phyloP scores from a whole-genome alignment of 2,329 filamentous ascomycete species.

The Fusarium nanum region DNA sequence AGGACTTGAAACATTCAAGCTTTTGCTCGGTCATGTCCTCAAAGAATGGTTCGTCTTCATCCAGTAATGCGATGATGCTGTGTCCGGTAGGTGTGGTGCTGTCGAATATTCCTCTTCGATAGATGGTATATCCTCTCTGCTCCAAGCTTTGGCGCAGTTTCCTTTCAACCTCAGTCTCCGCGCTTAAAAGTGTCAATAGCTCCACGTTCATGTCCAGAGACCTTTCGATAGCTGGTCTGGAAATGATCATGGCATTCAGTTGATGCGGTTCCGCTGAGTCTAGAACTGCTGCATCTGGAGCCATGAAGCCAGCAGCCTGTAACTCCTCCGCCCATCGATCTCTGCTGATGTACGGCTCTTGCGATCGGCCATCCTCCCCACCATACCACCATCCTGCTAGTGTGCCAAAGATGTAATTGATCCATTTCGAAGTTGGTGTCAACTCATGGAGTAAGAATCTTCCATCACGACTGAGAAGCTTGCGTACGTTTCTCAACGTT shows the following conservation, averaged over 20 bases:
- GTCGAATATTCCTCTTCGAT: background rate
- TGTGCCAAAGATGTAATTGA: slow-evolving; percentile 8
- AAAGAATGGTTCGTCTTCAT: slow-evolving; percentile 7
- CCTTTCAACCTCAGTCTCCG: background rate
- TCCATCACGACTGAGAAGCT: background rate
- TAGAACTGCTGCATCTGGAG: background rate
- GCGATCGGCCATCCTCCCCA: background rate
- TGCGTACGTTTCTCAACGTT: slow-evolving; percentile 1
- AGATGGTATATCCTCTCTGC: background rate
- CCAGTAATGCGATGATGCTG: background rate
- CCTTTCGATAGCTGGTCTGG: background rate
- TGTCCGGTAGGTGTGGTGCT: background rate
- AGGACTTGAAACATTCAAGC: background rate
- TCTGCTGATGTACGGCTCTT: slow-evolving; percentile 1
- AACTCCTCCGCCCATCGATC: background rate
- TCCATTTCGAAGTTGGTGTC: background rate
- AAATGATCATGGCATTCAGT: slow-evolving; percentile 5
- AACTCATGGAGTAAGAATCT: slow-evolving; percentile 3
- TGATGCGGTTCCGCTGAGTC: slow-evolving; percentile 1
- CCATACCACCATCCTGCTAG: slow-evolving; percentile 16
- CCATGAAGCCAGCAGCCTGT: background rate
- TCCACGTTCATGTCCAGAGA: background rate
- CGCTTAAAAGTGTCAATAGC: background rate
- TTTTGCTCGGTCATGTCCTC: background rate
- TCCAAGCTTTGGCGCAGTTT: background rate